Evolutionary conservation across 1,139 yeast genomes (phyloP), one percentile per base, ranked within the genome.

Genomic region (Geotrichum europaeum): DNA sequence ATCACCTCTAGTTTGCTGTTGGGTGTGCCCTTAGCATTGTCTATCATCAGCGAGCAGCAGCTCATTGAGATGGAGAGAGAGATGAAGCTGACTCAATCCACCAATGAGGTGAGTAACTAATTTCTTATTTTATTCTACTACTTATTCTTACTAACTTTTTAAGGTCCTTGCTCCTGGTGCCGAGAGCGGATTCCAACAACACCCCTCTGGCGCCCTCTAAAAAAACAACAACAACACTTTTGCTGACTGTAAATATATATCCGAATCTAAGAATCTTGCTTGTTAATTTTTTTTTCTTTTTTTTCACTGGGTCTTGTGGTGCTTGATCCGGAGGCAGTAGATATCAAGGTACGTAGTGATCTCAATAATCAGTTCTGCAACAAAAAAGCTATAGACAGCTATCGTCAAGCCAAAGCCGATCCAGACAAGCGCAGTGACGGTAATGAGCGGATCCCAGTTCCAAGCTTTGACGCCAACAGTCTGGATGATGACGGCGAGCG

Each of bases 1-100:
- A 86, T 97, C 45, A 86, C 98, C 22, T 84, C 95, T 59, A 85
- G 90, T 50, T 78, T 95, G 70, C 82, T 94, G 67, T 80, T 94
- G 70, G 98, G 97, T 72, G 96, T 91, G 60, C 99, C 99, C 65
- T 81, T 90, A 69, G 86, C 97, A 7, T 80, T 94, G 72, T 89
- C 97, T 59, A 88, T 92, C 68, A 81, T 92, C 70, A 85, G 92
- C 65, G 99, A 92, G 79, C 94, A 91, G 71, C 97, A 92, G 78
- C 82, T 92, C 73, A 85, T 86, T 74, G 97, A 92, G 78, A 84
- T 90, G 87, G 97, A 92, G 79, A 89, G 89, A 79, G 96, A 90
- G 73, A 86, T 91, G 82, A 85, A 87, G 68, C 81, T 90, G 73
- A 92, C 87, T 73, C 91, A 88, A 76, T 86, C 89, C 64, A 89